Evolutionary conservation across 2,329 filamentous ascomycete species (phyloP).

Genomic region (Bipolaris victoriae): DNA sequence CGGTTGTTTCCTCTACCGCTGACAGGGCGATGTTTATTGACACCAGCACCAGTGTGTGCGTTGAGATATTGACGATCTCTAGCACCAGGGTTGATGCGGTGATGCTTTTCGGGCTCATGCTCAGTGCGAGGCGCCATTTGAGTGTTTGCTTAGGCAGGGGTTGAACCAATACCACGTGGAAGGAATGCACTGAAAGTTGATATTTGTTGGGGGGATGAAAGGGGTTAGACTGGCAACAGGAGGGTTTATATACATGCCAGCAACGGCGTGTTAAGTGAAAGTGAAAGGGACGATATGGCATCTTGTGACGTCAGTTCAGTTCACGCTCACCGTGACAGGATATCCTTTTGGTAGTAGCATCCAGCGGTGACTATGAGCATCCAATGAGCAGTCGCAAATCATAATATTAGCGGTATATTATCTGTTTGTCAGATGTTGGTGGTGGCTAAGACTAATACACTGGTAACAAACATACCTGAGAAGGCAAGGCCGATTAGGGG

Average conservation of each 20-base stretch:
- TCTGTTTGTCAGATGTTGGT: not conserved
- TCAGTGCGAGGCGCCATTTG: constrained; percentile 7
- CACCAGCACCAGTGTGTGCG: constrained; percentile 11
- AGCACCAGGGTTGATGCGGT: no score
- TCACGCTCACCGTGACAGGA: not conserved
- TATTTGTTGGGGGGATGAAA: not conserved
- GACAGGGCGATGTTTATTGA: not conserved
- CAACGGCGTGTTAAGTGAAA: not conserved
- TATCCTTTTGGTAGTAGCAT: not conserved
- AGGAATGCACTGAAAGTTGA: not conserved
- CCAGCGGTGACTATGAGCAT: not conserved
- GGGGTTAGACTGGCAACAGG: not conserved
- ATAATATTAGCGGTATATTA: not conserved
- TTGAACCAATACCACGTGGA: not conserved
- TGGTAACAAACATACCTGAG: not conserved
- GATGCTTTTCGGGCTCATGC: not conserved
- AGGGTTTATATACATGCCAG: not conserved
- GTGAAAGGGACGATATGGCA: not conserved
- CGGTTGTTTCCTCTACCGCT: not conserved
- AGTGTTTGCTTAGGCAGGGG: not conserved
- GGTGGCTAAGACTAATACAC: not conserved
- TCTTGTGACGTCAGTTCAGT: not conserved
- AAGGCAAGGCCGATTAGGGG: not conserved
- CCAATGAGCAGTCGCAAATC: not conserved
- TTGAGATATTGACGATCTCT: not conserved